A percentile compares a stretch with the other conserved stretches of the same genome.
Conservation (phyloP, 139 green algal species). For the Chlamydomonas sp. region DNA sequence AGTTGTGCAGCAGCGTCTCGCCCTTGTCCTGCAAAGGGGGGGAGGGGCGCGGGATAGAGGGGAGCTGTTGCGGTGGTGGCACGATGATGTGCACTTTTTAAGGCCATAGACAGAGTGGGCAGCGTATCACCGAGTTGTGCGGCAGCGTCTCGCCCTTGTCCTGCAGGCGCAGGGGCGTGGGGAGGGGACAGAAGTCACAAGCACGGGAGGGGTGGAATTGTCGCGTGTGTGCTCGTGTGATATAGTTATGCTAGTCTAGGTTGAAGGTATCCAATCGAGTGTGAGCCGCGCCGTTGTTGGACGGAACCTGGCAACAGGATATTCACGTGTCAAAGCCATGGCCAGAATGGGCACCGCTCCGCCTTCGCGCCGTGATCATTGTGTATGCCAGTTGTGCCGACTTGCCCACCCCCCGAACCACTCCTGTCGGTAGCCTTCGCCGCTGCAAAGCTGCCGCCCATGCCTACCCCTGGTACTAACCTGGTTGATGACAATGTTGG, state of each 20-base stretch:
- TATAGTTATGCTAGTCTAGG: too few species aligned
- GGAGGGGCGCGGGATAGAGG: background rate
- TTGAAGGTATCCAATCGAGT: too few species aligned
- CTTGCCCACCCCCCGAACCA: too few species aligned
- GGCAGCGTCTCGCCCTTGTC: conserved; percentile 19
- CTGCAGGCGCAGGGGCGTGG: background rate
- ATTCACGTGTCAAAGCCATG: too few species aligned
- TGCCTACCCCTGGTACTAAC: background rate
- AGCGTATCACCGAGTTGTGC: conserved; percentile 22
- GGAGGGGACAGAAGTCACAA: background rate
- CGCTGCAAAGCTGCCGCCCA: too few species aligned
- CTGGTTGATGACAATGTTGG: background rate
- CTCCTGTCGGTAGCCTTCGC: too few species aligned
- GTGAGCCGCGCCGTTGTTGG: too few species aligned
- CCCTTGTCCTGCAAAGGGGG: background rate
- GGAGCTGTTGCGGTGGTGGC: background rate
- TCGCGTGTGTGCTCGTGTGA: too few species aligned
- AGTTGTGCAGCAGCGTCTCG: conserved; percentile 33
- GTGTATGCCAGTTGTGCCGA: too few species aligned
- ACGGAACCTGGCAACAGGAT: background rate
- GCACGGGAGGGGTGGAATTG: background rate
- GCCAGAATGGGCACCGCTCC: background rate
- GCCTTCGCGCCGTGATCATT: too few species aligned
- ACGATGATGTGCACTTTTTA: background rate
- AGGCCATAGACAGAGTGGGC: background rate